Evolutionary conservation across 1,284 basidiomycete genomes (phyloP), one percentile per base, ranked within the genome.

Genomic region (Ceratobasidium papillatum): DNA sequence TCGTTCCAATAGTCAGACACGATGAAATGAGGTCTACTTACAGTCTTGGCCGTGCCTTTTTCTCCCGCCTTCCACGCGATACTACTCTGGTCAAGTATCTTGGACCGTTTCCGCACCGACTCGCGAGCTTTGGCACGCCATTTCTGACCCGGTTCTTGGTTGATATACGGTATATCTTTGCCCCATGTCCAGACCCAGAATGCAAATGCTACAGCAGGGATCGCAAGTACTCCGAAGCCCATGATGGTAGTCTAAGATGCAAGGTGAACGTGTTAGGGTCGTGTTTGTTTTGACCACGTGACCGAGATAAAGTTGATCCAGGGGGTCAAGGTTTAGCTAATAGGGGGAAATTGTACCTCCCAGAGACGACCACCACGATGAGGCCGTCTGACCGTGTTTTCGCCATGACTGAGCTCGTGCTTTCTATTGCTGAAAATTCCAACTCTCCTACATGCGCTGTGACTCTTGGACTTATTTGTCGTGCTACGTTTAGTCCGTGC

Each of bases 161-260:
- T 62, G 69, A 72, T 59, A 38, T 61, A 72, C 43, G 69, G 69
- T 17, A 38, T 61, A 1, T 34, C 58, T 51, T 62, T 62, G 58
- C 32, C 69, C 69, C 56, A 72, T 19, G 69, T 72, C 69, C 69
- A 72, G 12, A 72, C 69, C 58, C 58, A 72, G 22, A 72, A 72
- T 14, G 58, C 43, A 34, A 72, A 61, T n/a, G 69, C 69, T 22
- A 32, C 43, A 38, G 34, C 22, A 41, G 43, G 49, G 25, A 72
- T 45, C 2, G 58, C 58, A 7, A 72, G 30, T 9, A 32, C 36
- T 25, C 69, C 69, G n/a, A 61, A 22, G 19, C 45, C 45, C 69
- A 62, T 62, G 8, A 43, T 58, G 22, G n/a, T 30, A 54, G 62
- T 64, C 14, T 32, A 25, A 19, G 32, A n/a, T 58, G 45, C 25